Conservation (phyloP, 192 early-diverging fungal species). For the Coemansia sp. region DNA sequence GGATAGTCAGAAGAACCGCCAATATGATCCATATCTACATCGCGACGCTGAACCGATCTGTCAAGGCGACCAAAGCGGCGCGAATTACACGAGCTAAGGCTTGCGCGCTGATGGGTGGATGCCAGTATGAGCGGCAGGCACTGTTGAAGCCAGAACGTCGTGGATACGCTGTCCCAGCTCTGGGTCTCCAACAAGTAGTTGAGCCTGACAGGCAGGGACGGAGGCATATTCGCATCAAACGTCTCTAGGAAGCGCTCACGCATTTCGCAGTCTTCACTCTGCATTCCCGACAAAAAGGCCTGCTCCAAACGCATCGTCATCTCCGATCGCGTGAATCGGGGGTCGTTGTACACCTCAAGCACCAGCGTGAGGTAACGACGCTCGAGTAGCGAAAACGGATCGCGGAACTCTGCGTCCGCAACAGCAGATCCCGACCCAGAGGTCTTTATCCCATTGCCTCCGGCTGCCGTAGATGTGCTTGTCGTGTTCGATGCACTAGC, state of each 20-base stretch:
- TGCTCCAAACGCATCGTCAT: slow-evolving; percentile 90
- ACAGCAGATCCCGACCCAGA: neutral
- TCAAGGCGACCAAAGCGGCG: slow-evolving; percentile 3
- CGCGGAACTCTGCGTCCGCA: slow-evolving; percentile 8
- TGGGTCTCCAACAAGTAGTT: slow-evolving; percentile 90
- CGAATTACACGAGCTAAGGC: slow-evolving; percentile 15
- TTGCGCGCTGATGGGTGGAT: slow-evolving; percentile 49
- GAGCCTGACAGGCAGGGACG: slow-evolving; percentile 68
- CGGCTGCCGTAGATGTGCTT: neutral
- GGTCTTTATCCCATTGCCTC: neutral
- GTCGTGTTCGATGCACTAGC: neutral
- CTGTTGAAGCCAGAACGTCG: slow-evolving; percentile 91
- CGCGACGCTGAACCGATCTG: neutral
- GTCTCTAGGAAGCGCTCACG: slow-evolving; percentile 77
- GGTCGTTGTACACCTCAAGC: slow-evolving; percentile 82
- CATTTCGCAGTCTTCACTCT: slow-evolving; percentile 73
- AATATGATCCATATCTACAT: neutral
- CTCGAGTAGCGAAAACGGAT: slow-evolving; percentile 57
- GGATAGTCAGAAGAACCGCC: neutral
- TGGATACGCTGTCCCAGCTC: slow-evolving; percentile 89
- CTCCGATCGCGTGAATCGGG: slow-evolving; percentile 81
- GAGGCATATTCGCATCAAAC: slow-evolving; percentile 76
- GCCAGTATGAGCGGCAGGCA: slow-evolving; percentile 85
- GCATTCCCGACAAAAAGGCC: slow-evolving; percentile 91
- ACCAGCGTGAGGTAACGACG: slow-evolving; percentile 91